phyloP scores from a whole-genome alignment of 1,284 basidiomycete genomes.

The Hypsizygus ulmarius region DNA sequence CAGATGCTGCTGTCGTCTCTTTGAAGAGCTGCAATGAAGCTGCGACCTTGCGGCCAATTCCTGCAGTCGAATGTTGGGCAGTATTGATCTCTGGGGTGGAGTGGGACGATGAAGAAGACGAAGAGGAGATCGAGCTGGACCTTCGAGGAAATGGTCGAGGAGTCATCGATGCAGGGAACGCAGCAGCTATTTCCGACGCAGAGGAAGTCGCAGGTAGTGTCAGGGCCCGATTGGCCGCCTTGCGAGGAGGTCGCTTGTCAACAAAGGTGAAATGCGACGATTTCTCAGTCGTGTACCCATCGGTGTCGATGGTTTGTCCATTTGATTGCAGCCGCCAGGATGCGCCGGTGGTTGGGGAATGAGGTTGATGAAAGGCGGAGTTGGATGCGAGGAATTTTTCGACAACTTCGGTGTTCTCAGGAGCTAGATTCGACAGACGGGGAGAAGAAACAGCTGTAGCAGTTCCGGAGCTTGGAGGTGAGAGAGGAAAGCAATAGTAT shows the following conservation, averaged over 20 bases:
- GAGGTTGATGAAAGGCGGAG: conserved; percentile 26
- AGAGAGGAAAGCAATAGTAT: conserved; percentile 39
- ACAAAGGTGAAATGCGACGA: conserved; percentile 24
- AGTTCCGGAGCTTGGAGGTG: conserved; percentile 42
- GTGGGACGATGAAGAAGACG: conserved; percentile 32
- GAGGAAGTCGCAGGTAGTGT: conserved; percentile 36
- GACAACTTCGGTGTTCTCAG: conserved; percentile 26
- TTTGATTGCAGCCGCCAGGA: conserved; percentile 23
- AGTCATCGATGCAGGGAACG: conserved; percentile 28
- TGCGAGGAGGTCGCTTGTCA: conserved; percentile 24
- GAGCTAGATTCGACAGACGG: conserved; percentile 27
- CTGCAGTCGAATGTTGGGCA: conserved; percentile 35
- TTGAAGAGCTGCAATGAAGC: conserved; percentile 77
- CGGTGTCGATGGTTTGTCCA: conserved; percentile 34
- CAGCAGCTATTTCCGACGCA: conserved; percentile 14
- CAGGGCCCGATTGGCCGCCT: conserved; percentile 35
- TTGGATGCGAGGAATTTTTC: conserved; percentile 27
- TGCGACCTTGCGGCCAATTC: conserved; percentile 76
- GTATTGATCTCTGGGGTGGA: conserved; percentile 21
- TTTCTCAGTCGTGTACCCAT: conserved; percentile 37
- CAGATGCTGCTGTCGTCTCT: conserved; percentile 59
- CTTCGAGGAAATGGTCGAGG: conserved; percentile 39
- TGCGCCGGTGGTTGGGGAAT: conserved; percentile 22
- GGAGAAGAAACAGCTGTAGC: conserved; percentile 40
- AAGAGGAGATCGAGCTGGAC: conserved; percentile 42